Evolutionary conservation across 768 basidiomycete genomes (phyloP), one percentile per base, ranked within the genome.

Genomic region (Boletus rubroflammeus): DNA sequence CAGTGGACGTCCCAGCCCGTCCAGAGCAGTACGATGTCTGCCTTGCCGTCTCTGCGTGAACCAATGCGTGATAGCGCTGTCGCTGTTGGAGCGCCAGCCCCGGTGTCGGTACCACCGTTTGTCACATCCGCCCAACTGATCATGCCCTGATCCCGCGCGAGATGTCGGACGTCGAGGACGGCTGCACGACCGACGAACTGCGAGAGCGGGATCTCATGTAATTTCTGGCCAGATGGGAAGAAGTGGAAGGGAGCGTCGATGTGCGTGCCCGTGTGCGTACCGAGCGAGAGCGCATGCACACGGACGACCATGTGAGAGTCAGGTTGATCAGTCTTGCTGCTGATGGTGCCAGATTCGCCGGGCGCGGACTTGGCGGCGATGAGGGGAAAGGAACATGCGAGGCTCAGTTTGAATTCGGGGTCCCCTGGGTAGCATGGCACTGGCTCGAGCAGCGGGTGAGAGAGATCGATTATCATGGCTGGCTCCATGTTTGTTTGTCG

Each of bases 171-270:
- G 66, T 88, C 84, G 32, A 86, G 67, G 1, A 86, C 66, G 21
- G 80, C 61, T 0, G 79, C 79, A n/a, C 78, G 79, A 3, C 80
- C 81, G 23, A 86, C 67, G 51, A 88, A 76, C 17, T 75, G 70
- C 0, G 72, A 61, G 8, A 88, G 75, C 10, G 80, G 76, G 44
- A 90, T 74, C 47, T 83, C 73, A 58, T 84, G 81, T 43, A 90
- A 74, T 9, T 80, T 80, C 41, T 70, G 69, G 5, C 84, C 86
- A 28, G 78, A 72, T 5, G 71, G 69, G 68, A 85, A 69, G 72
- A 88, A 90, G 62, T 91, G 89, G 47, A 78, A 82, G 0, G 89
- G 89, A 1, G 88, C 85, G 61, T 91, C 89, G 67, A 90, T 76
- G 71, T 91, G 89, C 3, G 89, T 90, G 43, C 88, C 89, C 1